Percentiles rank a stretch among this genome's conserved stretches.
Evolutionary conservation across 768 basidiomycete species (phyloP).

Genomic region (Russula emetica): DNA sequence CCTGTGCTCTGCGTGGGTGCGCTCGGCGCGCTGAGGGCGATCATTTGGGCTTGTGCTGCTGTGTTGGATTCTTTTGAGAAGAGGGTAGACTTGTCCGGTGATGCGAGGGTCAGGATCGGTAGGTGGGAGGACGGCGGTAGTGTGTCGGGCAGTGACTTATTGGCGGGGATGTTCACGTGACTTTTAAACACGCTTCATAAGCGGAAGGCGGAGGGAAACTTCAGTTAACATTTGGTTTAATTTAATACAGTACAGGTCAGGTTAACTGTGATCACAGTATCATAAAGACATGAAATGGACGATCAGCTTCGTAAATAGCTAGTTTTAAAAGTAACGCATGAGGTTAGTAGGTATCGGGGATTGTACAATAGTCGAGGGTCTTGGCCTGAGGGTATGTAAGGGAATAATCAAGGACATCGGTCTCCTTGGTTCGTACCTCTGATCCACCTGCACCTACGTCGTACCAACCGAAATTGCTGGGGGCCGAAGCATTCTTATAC

Average conservation of each 20-base stretch:
- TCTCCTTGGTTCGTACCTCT: not conserved
- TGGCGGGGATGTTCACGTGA: conserved; percentile 23
- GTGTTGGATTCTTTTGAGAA: not conserved
- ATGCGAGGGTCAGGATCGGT: conserved; percentile 14
- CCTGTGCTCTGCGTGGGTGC: conserved; percentile 7
- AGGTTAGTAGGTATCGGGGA: not conserved
- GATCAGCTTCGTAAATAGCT: not conserved
- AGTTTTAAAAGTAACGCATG: not conserved
- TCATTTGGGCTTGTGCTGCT: not conserved
- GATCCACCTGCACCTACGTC: not conserved
- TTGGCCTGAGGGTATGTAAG: no score
- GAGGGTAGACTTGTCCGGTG: not conserved
- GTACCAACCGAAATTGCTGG: not conserved
- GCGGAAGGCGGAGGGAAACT: not conserved
- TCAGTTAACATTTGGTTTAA: not conserved
- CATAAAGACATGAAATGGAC: not conserved
- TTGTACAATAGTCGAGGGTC: not conserved
- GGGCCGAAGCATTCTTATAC: not conserved
- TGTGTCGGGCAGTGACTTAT: conserved; percentile 17
- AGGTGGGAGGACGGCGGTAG: conserved; percentile 21
- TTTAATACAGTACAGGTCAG: no score
- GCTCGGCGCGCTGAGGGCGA: not conserved
- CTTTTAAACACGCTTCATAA: no score
- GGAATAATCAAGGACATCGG: not conserved
- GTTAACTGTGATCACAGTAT: not conserved